phyloP scores from a whole-genome alignment of 2,329 filamentous ascomycete species.

The Penicillium sp. region DNA sequence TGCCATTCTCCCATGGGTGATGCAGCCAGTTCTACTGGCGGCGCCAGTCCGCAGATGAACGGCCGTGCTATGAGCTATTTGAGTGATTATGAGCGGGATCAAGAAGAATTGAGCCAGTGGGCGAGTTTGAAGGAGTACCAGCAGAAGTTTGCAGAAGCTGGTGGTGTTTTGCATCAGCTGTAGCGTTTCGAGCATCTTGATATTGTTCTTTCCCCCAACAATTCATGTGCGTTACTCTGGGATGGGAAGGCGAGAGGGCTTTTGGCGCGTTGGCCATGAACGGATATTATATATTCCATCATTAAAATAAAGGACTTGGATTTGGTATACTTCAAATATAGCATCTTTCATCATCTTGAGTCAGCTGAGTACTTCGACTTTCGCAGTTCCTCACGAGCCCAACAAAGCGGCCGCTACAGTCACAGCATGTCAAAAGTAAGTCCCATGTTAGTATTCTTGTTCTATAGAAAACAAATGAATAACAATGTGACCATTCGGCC shows the following conservation, averaged over 20 bases:
- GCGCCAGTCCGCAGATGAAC: constrained; percentile 43
- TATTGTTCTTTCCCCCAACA: not conserved
- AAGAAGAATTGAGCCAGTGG: constrained; percentile 74
- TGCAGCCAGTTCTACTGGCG: constrained; percentile 30
- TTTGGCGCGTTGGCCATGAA: not conserved
- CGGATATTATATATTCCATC: not conserved
- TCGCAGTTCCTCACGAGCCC: not conserved
- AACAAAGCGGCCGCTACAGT: not conserved
- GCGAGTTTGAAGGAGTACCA: constrained; percentile 77
- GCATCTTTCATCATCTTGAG: not conserved
- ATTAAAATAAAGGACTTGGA: not conserved
- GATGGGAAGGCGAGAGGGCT: not conserved
- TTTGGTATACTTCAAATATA: not conserved
- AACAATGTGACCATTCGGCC: not conserved
- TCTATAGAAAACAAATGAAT: not conserved
- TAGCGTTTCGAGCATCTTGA: constrained; percentile 8
- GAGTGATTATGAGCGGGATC: constrained; percentile 60
- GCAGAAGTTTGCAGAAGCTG: constrained; percentile 65
- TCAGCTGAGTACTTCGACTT: not conserved
- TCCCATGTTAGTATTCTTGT: not conserved
- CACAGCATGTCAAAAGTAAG: not conserved
- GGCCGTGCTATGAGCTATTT: constrained; percentile 37
- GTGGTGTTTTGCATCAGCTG: constrained; percentile 46
- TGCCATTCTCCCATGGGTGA: constrained; percentile 46
- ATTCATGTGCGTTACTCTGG: not conserved